These are phyloP conservation scores for Ilyonectria robusta DNA, from an alignment of 2,329 filamentous ascomycete species.

Conservation along the genomic window DNA sequence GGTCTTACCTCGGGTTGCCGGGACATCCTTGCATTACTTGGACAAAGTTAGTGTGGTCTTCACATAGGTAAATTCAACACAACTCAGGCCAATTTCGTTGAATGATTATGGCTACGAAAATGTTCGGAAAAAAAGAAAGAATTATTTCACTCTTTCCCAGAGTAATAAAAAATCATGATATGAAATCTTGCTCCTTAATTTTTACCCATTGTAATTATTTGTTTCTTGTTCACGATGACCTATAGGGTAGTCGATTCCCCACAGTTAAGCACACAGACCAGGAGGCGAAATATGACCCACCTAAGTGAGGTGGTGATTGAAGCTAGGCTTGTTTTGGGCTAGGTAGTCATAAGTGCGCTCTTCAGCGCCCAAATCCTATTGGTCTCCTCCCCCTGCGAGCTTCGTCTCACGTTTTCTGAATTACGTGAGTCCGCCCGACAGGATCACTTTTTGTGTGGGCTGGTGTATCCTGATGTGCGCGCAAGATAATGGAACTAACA, in stretches of 20 bases:
- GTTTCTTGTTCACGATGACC: background rate
- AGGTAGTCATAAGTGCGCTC: background rate
- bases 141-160: background rate
- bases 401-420: background rate
- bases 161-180: background rate
- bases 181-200: background rate
- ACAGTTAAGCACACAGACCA: background rate
- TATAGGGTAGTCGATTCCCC: background rate
- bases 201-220: background rate
- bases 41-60: too few relatives aligned
- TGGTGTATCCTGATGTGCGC: background rate
- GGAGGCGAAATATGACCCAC: too few relatives aligned
- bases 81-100: background rate
- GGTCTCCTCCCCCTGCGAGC: background rate
- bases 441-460: background rate
- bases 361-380: background rate
- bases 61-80: too few relatives aligned
- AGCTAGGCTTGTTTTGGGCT: background rate
- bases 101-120: background rate
- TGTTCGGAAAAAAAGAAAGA: background rate
- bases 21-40: too few relatives aligned
- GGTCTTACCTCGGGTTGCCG: too few relatives aligned
- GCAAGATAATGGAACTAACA: background rate
- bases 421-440: background rate
- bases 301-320: background rate